Conservation (phyloP, 2,329 filamentous ascomycete species). For the Colletotrichum melonis region DNA sequence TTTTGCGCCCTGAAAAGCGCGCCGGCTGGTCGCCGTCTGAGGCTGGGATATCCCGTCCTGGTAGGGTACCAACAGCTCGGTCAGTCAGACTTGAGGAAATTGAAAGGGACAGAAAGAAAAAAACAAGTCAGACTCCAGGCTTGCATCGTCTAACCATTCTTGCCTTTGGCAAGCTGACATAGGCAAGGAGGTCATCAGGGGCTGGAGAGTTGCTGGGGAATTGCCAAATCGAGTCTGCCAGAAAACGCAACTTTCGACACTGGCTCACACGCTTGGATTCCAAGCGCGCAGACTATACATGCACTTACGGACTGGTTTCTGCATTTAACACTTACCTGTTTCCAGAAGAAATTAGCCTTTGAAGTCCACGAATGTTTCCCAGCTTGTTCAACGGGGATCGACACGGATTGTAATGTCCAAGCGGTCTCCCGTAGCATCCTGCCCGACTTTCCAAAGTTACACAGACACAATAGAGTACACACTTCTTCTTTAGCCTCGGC, state of each 20-base stretch:
- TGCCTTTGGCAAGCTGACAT: not conserved
- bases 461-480: not conserved
- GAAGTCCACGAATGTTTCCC: not conserved
- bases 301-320: not conserved
- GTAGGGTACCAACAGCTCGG: conserved; percentile 21
- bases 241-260: not conserved
- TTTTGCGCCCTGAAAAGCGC: not conserved
- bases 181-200: conserved; percentile 5
- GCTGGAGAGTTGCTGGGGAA: not conserved
- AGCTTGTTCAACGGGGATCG: not conserved
- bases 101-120: not conserved
- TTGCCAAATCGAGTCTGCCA: conserved; percentile 6
- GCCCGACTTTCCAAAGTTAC: not conserved
- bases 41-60: conserved; percentile 26
- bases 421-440: not conserved
- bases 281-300: not conserved
- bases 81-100: conserved; percentile 3
- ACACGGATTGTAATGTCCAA: not conserved
- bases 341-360: not conserved
- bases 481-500: not conserved
- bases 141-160: conserved; percentile 9
- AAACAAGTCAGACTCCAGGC: not conserved
- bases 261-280: not conserved
- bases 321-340: not conserved
- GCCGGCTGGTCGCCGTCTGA: conserved; percentile 2